Conservation (phyloP, 805 yeast species). For the Wickerhamomyces chambardii region DNA sequence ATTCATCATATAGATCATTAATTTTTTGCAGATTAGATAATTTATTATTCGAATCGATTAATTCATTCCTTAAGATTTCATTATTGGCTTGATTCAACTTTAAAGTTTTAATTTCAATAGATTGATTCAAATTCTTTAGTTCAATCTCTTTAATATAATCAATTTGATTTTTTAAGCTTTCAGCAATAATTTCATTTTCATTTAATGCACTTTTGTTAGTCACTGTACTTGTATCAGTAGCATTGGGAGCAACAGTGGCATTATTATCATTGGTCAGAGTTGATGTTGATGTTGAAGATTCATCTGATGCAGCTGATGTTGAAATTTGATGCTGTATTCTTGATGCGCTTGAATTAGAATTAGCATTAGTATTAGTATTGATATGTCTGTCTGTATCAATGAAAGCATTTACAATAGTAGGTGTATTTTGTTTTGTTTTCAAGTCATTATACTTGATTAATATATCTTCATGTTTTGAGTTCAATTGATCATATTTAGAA, state of each 20-base stretch:
- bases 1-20: constrained; percentile 34
- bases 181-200: constrained; percentile 19
- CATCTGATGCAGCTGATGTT: too few relatives aligned
- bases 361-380: too few relatives aligned
- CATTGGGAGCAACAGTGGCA: too few relatives aligned
- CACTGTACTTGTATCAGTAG: too few relatives aligned
- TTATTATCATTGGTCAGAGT: too few relatives aligned
- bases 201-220: constrained; percentile 4
- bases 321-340: too few relatives aligned
- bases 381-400: too few relatives aligned
- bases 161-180: constrained; percentile 31
- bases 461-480: constrained; percentile 24
- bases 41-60: constrained; percentile 29
- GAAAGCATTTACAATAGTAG: too few relatives aligned
- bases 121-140: constrained; percentile 40
- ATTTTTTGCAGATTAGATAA: constrained; percentile 28
- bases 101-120: constrained; percentile 39
- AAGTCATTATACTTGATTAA: too few relatives aligned
- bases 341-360: too few relatives aligned
- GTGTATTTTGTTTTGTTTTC: too few relatives aligned
- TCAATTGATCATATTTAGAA: constrained; percentile 17
- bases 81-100: constrained; percentile 35
- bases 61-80: constrained; percentile 51
- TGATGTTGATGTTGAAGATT: too few relatives aligned
- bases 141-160: constrained; percentile 38